phyloP scores from a whole-genome alignment of 768 basidiomycete genomes.

The Pholiota conissans region DNA sequence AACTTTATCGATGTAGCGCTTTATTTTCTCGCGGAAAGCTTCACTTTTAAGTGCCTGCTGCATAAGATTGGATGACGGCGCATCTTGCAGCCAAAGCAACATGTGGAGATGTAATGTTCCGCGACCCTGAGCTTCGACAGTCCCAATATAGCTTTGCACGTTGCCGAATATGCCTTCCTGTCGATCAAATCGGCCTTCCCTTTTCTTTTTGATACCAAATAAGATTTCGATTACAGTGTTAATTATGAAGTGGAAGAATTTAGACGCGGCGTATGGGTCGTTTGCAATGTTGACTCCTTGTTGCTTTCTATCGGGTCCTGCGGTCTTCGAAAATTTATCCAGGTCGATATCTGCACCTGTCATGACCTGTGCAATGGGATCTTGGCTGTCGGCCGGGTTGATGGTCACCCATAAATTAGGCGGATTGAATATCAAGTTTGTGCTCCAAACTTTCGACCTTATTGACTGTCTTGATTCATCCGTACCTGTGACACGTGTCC shows the following conservation, averaged over 20 bases:
- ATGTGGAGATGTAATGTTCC: constrained; percentile 33
- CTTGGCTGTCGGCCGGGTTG: constrained; percentile 38
- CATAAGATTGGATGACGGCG: neutral
- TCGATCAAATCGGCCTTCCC: neutral
- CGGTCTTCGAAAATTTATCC: constrained; percentile 28
- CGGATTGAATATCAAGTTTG: constrained; percentile 24
- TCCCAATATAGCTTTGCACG: constrained; percentile 28
- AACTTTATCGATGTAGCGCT: neutral
- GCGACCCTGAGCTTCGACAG: constrained; percentile 32
- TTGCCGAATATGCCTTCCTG: constrained; percentile 9
- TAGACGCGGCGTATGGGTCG: constrained; percentile 9
- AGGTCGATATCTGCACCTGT: constrained; percentile 43
- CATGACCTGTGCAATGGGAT: constrained; percentile 46
- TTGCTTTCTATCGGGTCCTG: neutral
- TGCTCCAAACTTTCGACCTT: constrained; percentile 37
- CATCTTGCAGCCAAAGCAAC: constrained; percentile 10
- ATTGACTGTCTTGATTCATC: constrained; percentile 28
- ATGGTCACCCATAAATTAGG: constrained; percentile 44
- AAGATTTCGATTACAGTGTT: neutral
- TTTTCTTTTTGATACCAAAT: neutral
- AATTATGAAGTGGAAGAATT: neutral
- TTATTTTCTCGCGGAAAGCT: neutral
- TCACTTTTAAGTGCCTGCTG: neutral
- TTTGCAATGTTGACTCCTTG: constrained; percentile 4
- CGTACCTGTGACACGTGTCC: constrained; percentile 28